phyloP scores from a whole-genome alignment of 768 basidiomycete species.

The Daedaleopsis nitida region DNA sequence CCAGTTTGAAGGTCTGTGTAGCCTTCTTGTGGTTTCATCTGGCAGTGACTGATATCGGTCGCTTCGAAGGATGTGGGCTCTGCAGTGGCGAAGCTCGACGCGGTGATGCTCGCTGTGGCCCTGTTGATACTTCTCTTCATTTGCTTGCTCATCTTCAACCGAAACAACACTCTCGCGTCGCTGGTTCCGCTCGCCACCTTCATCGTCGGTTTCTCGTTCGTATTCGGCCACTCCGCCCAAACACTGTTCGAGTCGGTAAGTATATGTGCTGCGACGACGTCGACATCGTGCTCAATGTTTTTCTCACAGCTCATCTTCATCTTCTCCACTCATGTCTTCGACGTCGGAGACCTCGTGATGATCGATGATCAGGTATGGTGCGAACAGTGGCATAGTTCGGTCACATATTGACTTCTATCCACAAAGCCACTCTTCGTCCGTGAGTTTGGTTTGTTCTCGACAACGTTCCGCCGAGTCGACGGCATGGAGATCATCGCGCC shows the following conservation, averaged over 20 bases:
- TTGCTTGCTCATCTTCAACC: conserved; percentile 76
- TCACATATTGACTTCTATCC: conserved; percentile 19
- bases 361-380: conserved; percentile 65
- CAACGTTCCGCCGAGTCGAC: conserved; percentile 77
- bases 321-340: conserved; percentile 84
- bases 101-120: conserved; percentile 62
- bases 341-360: conserved; percentile 81
- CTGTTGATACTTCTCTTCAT: conserved; percentile 65
- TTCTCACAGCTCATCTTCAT: conserved; percentile 71
- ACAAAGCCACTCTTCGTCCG: conserved; percentile 53
- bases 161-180: conserved; percentile 62
- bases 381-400: neutral
- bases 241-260: conserved; percentile 76
- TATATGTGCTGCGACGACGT: conserved; percentile 1
- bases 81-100: conserved; percentile 77
- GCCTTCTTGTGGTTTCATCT: conserved; percentile 11
- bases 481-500: conserved; percentile 81
- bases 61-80: conserved; percentile 61
- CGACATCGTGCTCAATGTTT: neutral
- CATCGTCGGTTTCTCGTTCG: conserved; percentile 82
- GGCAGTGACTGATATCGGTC: neutral
- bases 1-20: conserved; percentile 61
- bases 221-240: conserved; percentile 82
- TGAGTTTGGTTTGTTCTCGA: conserved; percentile 82
- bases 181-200: conserved; percentile 80